phyloP scores from a whole-genome alignment of 2,329 filamentous ascomycete genomes.

The Dothiorella sarmentorum region DNA sequence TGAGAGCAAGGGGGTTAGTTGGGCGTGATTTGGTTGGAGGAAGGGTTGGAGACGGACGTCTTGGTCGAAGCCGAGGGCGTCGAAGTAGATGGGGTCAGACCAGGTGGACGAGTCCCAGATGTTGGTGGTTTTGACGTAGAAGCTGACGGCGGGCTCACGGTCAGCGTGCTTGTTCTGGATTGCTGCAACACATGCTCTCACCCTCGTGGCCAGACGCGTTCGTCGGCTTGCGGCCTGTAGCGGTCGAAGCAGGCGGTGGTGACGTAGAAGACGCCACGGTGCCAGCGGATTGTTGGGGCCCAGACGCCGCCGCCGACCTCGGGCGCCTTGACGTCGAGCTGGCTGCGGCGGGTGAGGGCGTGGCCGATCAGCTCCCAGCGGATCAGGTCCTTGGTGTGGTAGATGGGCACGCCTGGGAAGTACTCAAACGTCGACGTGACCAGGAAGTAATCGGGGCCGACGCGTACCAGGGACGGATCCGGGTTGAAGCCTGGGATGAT shows the following conservation, averaged over 20 bases:
- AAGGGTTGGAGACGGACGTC: conserved; percentile 37
- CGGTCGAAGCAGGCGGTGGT: conserved; percentile 46
- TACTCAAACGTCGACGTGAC: conserved; percentile 62
- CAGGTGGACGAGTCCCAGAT: conserved; percentile 52
- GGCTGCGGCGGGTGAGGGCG: conserved; percentile 49
- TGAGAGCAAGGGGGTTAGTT: background rate
- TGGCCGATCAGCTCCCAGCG: conserved; percentile 54
- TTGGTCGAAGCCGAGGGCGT: conserved; percentile 54
- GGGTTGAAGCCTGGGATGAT: conserved; percentile 60
- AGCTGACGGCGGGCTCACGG: too few relatives aligned
- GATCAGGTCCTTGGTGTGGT: conserved; percentile 53
- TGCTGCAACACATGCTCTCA: too few relatives aligned
- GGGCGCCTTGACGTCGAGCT: conserved; percentile 37
- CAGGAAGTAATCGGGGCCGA: conserved; percentile 54
- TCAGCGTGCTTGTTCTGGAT: too few relatives aligned
- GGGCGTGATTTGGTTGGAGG: background rate
- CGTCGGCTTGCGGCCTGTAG: conserved; percentile 42
- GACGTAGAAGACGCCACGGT: conserved; percentile 46
- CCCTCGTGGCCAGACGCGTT: conserved; percentile 51
- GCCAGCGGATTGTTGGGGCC: conserved; percentile 49
- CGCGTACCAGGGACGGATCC: conserved; percentile 55
- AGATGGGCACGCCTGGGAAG: conserved; percentile 60
- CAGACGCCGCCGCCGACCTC: conserved; percentile 52
- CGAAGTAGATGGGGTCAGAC: conserved; percentile 55
- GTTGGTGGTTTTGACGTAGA: conserved; percentile 52